Evolutionary conservation across 1,139 yeast genomes (phyloP).

Genomic region (Wickerhamiella infanticola): DNA sequence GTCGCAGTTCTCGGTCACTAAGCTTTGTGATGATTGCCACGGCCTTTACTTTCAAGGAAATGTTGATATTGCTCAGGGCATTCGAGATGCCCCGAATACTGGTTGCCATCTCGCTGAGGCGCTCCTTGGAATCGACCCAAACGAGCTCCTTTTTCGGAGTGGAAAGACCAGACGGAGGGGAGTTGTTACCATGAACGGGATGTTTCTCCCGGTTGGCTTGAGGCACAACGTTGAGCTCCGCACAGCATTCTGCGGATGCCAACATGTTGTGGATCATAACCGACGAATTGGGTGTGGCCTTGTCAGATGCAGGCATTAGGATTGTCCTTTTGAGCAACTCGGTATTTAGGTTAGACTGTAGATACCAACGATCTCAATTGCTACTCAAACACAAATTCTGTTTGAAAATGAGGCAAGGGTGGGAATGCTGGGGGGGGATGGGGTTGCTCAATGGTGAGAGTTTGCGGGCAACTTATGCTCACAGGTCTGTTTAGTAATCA

Average conservation of each 20-base stretch:
- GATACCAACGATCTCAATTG: too few relatives aligned
- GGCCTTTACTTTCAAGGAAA: constrained; percentile 42
- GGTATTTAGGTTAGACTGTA: too few relatives aligned
- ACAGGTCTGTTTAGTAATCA: too few relatives aligned
- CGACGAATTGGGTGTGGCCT: background rate
- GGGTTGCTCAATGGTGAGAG: too few relatives aligned
- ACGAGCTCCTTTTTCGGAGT: constrained; percentile 15
- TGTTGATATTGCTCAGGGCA: constrained; percentile 28
- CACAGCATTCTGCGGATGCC: constrained; percentile 5
- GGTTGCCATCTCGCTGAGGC: constrained; percentile 27
- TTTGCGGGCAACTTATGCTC: too few relatives aligned
- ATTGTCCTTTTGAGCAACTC: too few relatives aligned
- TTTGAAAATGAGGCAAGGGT: too few relatives aligned
- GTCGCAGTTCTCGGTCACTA: constrained; percentile 42
- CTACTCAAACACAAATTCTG: too few relatives aligned
- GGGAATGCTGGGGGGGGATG: too few relatives aligned
- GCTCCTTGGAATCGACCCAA: constrained; percentile 22
- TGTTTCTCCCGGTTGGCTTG: background rate
- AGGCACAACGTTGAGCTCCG: background rate
- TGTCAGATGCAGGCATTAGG: background rate
- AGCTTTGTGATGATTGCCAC: constrained; percentile 59
- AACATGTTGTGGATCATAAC: constrained; percentile 13
- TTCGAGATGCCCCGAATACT: constrained; percentile 28
- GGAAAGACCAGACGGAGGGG: background rate
- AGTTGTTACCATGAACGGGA: background rate